Evolutionary conservation across 345 rosid species (phyloP).

Genomic region (Hypericum androsaemum): DNA sequence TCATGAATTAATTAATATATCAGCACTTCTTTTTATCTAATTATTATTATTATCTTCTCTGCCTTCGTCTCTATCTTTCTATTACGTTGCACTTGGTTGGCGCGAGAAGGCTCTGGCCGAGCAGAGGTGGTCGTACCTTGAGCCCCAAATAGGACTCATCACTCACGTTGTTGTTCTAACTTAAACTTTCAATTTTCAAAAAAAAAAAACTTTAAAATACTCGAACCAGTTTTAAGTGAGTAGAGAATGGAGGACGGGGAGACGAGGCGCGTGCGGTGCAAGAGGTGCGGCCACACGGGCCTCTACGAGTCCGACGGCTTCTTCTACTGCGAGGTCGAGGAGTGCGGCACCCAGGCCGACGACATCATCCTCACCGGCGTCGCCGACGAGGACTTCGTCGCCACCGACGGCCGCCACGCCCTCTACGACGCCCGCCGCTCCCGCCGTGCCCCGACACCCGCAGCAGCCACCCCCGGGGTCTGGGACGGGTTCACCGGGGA

Average conservation of each 20-base stretch:
- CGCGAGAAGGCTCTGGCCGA: too few species aligned
- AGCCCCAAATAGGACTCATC: too few species aligned
- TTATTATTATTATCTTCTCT: too few species aligned
- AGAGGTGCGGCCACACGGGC: constrained; percentile 36
- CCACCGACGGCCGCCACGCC: neutral
- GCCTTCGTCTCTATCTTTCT: too few species aligned
- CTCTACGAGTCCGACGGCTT: constrained; percentile 46
- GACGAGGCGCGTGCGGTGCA: constrained; percentile 19
- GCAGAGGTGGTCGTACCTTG: too few species aligned
- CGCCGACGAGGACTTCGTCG: constrained; percentile 47
- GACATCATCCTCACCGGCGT: constrained; percentile 47
- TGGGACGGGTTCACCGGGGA: constrained; percentile 31
- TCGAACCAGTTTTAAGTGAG: constrained; percentile 2
- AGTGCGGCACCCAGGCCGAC: constrained; percentile 36
- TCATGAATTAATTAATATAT: too few species aligned
- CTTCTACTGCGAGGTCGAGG: constrained; percentile 44
- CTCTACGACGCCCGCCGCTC: neutral
- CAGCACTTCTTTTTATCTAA: too few species aligned
- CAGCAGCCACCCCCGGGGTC: constrained; percentile 28
- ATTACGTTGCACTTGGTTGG: too few species aligned
- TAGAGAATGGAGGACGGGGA: constrained; percentile 12
- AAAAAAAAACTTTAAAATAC: too few species aligned
- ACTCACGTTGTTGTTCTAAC: too few species aligned
- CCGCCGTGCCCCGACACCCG: neutral
- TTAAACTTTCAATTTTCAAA: too few species aligned